Evolutionary conservation across 345 rosid species (phyloP).

Genomic region (Pugionium dolabratum): DNA sequence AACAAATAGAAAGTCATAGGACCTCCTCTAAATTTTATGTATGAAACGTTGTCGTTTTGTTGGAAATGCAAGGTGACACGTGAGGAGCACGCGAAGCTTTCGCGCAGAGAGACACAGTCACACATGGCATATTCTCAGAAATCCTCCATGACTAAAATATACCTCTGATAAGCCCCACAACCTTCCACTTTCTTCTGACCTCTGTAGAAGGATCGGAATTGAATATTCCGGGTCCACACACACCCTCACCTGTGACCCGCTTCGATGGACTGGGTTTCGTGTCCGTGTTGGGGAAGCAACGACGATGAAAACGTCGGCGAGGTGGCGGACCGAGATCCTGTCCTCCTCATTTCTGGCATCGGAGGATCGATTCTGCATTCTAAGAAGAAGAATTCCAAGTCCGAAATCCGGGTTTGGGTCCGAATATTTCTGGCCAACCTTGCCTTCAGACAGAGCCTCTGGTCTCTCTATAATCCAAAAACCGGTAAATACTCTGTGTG

Average conservation of each 20-base stretch:
- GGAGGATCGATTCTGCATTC: conserved; percentile 82
- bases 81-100: conserved; percentile 16
- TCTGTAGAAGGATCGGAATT: conserved; percentile 32
- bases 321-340: conserved; percentile 55
- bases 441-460: conserved; percentile 69
- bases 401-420: conserved; percentile 78
- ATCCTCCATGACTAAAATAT: neutral
- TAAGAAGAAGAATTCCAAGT: conserved; percentile 57
- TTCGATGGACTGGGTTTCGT: conserved; percentile 37
- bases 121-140: conserved; percentile 39
- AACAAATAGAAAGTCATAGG: neutral
- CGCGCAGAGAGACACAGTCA: conserved; percentile 19
- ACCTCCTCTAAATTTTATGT: too few species aligned
- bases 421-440: conserved; percentile 73
- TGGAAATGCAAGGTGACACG: neutral
- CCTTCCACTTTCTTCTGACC: conserved; percentile 10
- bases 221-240: conserved; percentile 23
- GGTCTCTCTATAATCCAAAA: conserved; percentile 79
- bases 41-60: too few species aligned
- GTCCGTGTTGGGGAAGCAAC: conserved; percentile 57
- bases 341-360: conserved; percentile 73
- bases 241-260: conserved; percentile 13
- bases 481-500: conserved; percentile 48
- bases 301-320: conserved; percentile 19
- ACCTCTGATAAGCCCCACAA: conserved; percentile 30